phyloP scores from a whole-genome alignment of 768 basidiomycete species.

The Amylocystis lapponica region DNA sequence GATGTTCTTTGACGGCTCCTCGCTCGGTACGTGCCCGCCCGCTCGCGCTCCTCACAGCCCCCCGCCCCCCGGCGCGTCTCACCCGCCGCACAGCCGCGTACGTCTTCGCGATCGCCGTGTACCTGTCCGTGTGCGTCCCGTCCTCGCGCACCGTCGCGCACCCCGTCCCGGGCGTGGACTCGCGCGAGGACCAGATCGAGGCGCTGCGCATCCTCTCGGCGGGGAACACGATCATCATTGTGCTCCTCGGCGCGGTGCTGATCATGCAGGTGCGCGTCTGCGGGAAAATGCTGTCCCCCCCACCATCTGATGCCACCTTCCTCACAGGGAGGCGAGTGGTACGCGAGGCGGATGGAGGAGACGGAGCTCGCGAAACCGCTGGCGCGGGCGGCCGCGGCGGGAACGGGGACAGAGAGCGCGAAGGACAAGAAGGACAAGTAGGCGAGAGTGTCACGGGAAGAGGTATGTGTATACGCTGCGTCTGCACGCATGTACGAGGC shows the following conservation, averaged over 20 bases:
- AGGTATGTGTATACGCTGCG: background rate
- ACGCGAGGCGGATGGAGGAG: constrained; percentile 37
- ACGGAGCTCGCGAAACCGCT: constrained; percentile 26
- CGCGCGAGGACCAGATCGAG: constrained; percentile 61
- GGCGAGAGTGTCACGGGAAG: background rate
- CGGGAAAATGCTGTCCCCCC: background rate
- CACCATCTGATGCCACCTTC: too few relatives aligned
- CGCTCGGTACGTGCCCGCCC: constrained; percentile 56
- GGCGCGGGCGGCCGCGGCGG: constrained; percentile 2
- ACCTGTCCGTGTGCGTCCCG: constrained; percentile 78
- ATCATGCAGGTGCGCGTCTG: constrained; percentile 57
- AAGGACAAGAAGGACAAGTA: constrained; percentile 24
- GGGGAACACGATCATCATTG: constrained; percentile 79
- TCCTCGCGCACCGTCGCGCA: constrained; percentile 69
- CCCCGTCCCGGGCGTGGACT: constrained; percentile 49
- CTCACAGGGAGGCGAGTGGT: constrained; percentile 43
- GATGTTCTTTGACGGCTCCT: constrained; percentile 90
- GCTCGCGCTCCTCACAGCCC: background rate
- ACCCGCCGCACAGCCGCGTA: constrained; percentile 48
- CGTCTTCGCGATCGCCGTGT: constrained; percentile 72
- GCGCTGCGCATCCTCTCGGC: constrained; percentile 81
- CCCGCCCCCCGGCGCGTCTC: background rate
- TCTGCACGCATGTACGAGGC: too few relatives aligned
- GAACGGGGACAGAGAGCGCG: constrained; percentile 11
- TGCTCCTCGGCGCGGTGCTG: constrained; percentile 59